Base-by-base conservation (phyloP, 2,329 filamentous ascomycete species). In the Fusarium pseudocircinatum region DNA sequence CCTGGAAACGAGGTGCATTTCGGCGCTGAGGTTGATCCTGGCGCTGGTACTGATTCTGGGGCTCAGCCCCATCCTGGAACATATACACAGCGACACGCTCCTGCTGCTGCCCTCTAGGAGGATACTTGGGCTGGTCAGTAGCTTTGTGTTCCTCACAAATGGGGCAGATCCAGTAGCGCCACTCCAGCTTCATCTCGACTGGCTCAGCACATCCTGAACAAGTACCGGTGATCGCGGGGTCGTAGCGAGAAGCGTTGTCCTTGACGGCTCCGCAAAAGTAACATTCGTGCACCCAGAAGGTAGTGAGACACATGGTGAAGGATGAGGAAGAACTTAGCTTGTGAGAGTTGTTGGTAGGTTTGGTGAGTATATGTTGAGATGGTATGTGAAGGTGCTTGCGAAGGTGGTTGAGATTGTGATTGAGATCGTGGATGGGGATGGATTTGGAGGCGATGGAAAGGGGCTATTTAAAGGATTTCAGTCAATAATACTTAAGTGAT, bases 401-500 rank as follows among this genome's bases (percentile, higher is more conserved):
- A 53, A 22, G 14, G 50, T 22, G 18, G 14, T 28, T 39, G 24
- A 37, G 32, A 32, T 13, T 13, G 30, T 32, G 30, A 32, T n/a
- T 32, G 28, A 3, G 30, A 24, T 52, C 8, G 7, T 52, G 3
- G 30, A 36, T 15, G n/a, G 26, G 26, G n/a, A 6, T 18, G 32
- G 18, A 26, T 52, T 26, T 36, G 30, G 30, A 52, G n/a, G 49
- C 9, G 30, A 8, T n/a, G 24, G 11, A 6, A n/a, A 14, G 34
- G 20, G 4, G 1, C 20, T 54, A 54, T 54, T 40, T 54, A 28
- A 39, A 30, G 50, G 11, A 28, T n/a, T 53, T 40, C 20, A 54
- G 30, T 8, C 30, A 4, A 12, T 16, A 11, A 15, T 36, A 2
- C 3, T 4, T 20, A 12, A 14, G 32, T 7, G 2, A 22, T 4